Percentiles rank a stretch among this genome's conserved stretches.
phyloP scores from a whole-genome alignment of 75 land plant species.

The Cupressus sempervirens region DNA sequence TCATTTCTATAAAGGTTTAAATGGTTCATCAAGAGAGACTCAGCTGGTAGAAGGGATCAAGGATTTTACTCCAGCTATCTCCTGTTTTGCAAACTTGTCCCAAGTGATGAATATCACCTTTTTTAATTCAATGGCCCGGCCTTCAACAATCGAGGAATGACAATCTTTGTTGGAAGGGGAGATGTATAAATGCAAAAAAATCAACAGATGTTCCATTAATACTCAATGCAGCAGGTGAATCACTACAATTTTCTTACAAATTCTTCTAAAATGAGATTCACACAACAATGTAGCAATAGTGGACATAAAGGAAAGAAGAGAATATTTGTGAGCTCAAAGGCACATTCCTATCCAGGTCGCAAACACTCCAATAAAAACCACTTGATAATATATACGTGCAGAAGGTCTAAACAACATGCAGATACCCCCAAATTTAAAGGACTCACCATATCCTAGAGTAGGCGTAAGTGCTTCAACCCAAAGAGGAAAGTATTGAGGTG shows the following conservation, averaged over 20 bases:
- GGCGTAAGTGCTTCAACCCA: too few species aligned
- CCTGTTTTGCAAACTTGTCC: not conserved
- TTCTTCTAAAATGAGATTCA: not conserved
- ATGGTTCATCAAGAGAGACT: not conserved
- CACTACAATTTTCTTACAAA: not conserved
- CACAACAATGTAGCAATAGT: not conserved
- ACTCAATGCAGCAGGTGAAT: not conserved
- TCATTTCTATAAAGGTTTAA: not conserved
- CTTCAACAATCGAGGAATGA: too few species aligned
- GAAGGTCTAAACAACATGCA: not conserved
- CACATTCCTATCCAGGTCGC: not conserved
- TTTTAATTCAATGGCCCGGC: too few species aligned
- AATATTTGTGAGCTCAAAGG: not conserved
- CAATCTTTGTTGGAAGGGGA: too few species aligned
- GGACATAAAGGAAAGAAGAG: not conserved
- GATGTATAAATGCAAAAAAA: too few species aligned
- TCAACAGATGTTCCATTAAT: not conserved
- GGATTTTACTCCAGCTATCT: not conserved
- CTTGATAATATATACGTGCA: not conserved
- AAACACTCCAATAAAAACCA: not conserved
- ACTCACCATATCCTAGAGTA: not conserved
- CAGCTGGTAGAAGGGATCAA: not conserved
- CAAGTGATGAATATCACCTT: not conserved
- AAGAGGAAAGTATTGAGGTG: not conserved
- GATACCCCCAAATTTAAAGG: not conserved